These are phyloP conservation scores for Schizochytrium sp. DNA, from an alignment of 108 stramenopile genomes.

Conservation along the genomic window DNA sequence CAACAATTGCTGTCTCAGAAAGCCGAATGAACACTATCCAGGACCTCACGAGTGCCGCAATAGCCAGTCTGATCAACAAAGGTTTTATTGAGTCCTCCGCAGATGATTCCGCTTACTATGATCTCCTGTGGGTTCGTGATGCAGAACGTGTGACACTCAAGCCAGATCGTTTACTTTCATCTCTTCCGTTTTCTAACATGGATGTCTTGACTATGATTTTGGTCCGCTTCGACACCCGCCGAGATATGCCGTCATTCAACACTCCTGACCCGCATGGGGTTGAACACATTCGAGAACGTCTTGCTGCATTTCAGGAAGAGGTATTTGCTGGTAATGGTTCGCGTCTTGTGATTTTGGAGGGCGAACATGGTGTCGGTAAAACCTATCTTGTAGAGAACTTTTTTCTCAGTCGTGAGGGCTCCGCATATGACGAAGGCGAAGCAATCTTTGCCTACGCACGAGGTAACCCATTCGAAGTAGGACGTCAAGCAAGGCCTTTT, in stretches of 20 bases:
- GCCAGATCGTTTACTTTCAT: background rate
- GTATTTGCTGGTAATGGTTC: conserved; percentile 43
- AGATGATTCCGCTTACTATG: background rate
- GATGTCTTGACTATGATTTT: background rate
- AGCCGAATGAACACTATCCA: background rate
- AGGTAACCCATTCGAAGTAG: conserved; percentile 28
- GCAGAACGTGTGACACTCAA: background rate
- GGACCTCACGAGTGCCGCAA: background rate
- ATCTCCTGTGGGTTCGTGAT: background rate
- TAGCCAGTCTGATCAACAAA: background rate
- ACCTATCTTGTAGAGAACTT: conserved; percentile 48
- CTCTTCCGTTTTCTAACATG: background rate
- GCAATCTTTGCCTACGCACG: conserved; percentile 48
- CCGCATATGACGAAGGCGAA: conserved; percentile 12
- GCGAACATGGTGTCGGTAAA: conserved; percentile 48
- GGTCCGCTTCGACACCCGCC: conserved; percentile 10
- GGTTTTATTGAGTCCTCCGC: background rate
- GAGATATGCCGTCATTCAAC: background rate
- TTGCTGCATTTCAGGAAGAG: background rate
- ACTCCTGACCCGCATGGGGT: background rate
- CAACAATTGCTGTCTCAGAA: background rate
- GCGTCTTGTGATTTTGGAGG: background rate
- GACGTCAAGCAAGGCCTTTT: background rate
- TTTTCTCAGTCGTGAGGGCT: background rate
- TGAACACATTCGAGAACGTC: background rate